Evolutionary conservation across 768 basidiomycete genomes (phyloP).

Genomic region (Xerocomus spinulosus): DNA sequence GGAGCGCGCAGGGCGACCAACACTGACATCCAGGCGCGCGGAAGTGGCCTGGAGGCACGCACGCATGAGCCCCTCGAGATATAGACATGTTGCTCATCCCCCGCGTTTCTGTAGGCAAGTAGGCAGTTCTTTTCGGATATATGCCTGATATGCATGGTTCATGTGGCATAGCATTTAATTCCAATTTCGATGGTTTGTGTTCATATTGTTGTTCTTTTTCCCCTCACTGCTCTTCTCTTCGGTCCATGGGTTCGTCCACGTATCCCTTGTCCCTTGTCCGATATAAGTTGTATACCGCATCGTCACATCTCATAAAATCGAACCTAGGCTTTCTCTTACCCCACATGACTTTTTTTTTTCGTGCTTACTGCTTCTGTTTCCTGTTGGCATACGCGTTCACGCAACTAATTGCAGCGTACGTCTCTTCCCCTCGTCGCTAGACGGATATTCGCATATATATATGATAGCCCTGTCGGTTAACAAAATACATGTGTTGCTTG

Average conservation of each 20-base stretch:
- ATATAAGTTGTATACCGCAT: constrained; percentile 30
- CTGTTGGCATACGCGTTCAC: no score
- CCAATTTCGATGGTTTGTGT: constrained; percentile 14
- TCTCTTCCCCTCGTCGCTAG: background rate
- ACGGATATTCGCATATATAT: constrained; percentile 9
- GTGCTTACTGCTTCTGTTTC: background rate
- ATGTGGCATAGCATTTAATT: constrained; percentile 20
- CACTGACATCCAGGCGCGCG: constrained; percentile 44
- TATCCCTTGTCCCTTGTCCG: constrained; percentile 3
- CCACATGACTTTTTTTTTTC: constrained; percentile 4
- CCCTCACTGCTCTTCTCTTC: constrained; percentile 15
- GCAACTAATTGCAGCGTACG: no score
- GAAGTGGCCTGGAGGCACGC: constrained; percentile 70
- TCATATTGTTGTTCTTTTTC: constrained; percentile 7
- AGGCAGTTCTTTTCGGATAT: constrained; percentile 20
- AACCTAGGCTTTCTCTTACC: constrained; percentile 2
- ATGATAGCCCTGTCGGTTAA: constrained; percentile 17
- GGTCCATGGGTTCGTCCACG: constrained; percentile 6
- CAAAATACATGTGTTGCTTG: constrained; percentile 27
- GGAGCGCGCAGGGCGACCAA: constrained; percentile 45
- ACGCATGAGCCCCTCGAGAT: constrained; percentile 86
- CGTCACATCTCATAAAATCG: constrained; percentile 12
- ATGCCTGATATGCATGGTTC: constrained; percentile 23
- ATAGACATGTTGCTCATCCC: constrained; percentile 32
- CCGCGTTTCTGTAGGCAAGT: constrained; percentile 14